phyloP scores from a whole-genome alignment of 176 grass and related monocot genomes.

The Calamus simplicifolius region DNA sequence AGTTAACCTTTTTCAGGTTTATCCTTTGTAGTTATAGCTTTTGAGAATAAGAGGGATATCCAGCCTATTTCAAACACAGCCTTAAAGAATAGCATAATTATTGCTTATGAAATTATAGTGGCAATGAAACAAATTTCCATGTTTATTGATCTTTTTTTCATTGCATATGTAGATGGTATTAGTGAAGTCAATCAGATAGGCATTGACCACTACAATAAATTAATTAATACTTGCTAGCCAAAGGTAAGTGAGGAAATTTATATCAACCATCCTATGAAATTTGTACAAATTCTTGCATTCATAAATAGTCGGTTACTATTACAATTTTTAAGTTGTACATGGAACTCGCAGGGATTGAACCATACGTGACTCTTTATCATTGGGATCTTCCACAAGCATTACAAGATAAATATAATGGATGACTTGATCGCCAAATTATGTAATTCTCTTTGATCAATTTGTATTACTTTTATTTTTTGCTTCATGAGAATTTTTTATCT shows the following conservation, averaged over 20 bases:
- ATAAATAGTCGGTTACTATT: too few species aligned
- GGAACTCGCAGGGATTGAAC: slow-evolving; percentile 55
- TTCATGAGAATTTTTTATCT: background rate
- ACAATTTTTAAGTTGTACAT: background rate
- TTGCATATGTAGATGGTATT: slow-evolving; percentile 46
- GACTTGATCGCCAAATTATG: slow-evolving; percentile 79
- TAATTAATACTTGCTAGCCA: slow-evolving; percentile 73
- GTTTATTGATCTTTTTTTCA: background rate
- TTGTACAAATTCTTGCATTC: too few species aligned
- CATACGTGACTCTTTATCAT: slow-evolving; percentile 84
- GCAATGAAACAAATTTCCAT: too few species aligned
- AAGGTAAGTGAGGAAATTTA: slow-evolving; percentile 33
- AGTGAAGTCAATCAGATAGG: slow-evolving; percentile 71
- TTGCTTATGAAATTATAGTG: too few species aligned
- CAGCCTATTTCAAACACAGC: too few species aligned
- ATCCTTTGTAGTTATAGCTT: too few species aligned
- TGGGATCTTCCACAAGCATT: slow-evolving; percentile 95
- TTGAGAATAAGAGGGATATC: too few species aligned
- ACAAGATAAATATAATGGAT: slow-evolving; percentile 68
- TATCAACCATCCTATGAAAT: too few species aligned
- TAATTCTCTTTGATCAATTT: slow-evolving; percentile 16
- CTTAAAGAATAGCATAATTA: too few species aligned
- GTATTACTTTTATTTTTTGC: background rate
- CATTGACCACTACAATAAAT: slow-evolving; percentile 87
- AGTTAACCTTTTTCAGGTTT: too few species aligned